These are phyloP conservation scores for Cercospora sesami DNA, from an alignment of 2,329 filamentous ascomycete species.

Conservation along the genomic window DNA sequence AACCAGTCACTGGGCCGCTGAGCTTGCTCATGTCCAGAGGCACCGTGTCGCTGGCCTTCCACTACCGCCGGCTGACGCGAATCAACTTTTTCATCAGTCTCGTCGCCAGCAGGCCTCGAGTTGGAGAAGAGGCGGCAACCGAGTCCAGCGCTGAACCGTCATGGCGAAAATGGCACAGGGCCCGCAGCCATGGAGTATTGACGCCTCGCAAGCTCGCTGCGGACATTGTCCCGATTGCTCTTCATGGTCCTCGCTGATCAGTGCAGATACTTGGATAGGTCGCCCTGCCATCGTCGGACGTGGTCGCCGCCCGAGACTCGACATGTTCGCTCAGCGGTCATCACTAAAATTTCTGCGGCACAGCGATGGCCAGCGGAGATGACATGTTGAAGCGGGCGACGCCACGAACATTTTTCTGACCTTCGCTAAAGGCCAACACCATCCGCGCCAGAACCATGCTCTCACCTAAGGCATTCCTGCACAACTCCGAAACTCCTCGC, in stretches of 20 bases:
- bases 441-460: neutral
- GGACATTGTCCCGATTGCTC: neutral
- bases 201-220: neutral
- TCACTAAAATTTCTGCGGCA: neutral
- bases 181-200: neutral
- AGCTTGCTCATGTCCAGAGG: constrained; percentile 16
- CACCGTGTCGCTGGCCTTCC: constrained; percentile 18
- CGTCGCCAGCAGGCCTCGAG: neutral
- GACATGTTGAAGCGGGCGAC: neutral
- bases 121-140: constrained; percentile 8
- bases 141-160: neutral
- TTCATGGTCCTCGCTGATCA: neutral
- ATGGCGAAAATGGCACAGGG: neutral
- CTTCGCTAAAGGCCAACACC: neutral
- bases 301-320: neutral
- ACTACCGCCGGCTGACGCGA: constrained; percentile 19
- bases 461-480: neutral
- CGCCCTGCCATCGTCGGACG: neutral
- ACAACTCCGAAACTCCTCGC: neutral
- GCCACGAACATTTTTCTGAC: neutral
- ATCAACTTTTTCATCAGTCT: constrained; percentile 17
- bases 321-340: neutral
- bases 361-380: neutral
- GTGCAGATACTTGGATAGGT: neutral
- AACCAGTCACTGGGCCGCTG: constrained; percentile 9